Base-by-base conservation (phyloP, 2,329 filamentous ascomycete genomes). In the Pseudogymnoascus sp. region DNA sequence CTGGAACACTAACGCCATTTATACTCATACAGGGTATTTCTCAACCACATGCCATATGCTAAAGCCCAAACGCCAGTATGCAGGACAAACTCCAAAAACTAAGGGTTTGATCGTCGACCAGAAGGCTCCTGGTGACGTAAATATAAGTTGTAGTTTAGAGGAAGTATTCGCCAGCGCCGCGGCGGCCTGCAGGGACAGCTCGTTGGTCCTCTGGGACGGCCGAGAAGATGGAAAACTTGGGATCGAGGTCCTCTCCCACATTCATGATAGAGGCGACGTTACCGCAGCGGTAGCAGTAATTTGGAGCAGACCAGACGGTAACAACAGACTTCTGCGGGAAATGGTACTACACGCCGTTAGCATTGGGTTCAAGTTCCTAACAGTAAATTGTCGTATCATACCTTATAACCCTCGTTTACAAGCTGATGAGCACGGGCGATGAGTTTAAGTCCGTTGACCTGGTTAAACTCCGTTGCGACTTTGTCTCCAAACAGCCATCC, bases 251-350 rank as follows among this genome's bases (percentile, higher is more conserved):
- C 71, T 89, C 88, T 68, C 89, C 87, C 28, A 97, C 86, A 61
- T 92, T 92, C 87, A 96, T 96, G 73, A 97, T 96, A 4, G 83
- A 86, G 18, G 86, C 86, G 65, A 89, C 78, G 65, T 80, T 84
- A 60, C 77, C 77, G 65, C 77, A 79, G 56, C 77, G 74, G 66
- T 78, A 78, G 69, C 77, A 78, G 69, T 79, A 79, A 65, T 79
- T 79, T 14, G 77, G 77, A 21, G 77, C 77, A 23, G 76, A 78
- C 82, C 86, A 89, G 23, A 89, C 86, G 1, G 86, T 89, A 16
- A 96, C 92, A 44, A 97, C 92, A 11, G 95, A 95, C 77, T 94
- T 93, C 74, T 96, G 90, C 62, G 89, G 83, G 77, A 97, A 97
- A 74, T 97, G 93, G 75, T 95, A 97, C 84, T 91, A 63, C 35